These are phyloP conservation scores for Juglanconis sp. DNA, from an alignment of 2,329 filamentous ascomycete species.

Conservation along the genomic window DNA sequence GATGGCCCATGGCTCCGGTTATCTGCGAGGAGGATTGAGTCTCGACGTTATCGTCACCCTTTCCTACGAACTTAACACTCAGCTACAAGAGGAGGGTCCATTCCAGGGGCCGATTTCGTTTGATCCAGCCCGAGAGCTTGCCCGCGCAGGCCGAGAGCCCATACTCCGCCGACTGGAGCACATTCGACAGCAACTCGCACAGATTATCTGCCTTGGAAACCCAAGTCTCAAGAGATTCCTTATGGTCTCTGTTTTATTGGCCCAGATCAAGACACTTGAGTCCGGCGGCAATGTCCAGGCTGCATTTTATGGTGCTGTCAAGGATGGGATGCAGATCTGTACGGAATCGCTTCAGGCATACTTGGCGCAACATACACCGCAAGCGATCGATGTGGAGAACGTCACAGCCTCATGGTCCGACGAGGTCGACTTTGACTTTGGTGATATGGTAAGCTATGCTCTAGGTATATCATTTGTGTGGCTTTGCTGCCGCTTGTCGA, in stretches of 20 bases:
- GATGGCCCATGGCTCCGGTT: conserved; percentile 3
- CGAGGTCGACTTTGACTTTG: background rate
- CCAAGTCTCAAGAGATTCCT: conserved; percentile 5
- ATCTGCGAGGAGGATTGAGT: conserved; percentile 1
- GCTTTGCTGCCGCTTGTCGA: background rate
- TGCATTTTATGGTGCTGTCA: background rate
- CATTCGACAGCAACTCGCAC: conserved; percentile 7
- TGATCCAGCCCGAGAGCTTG: conserved; percentile 8
- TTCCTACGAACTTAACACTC: conserved; percentile 3
- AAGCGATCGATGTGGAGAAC: background rate
- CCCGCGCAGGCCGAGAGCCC: background rate
- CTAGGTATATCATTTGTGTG: background rate
- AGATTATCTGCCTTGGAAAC: conserved; percentile 5
- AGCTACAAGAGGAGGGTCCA: conserved; percentile 4
- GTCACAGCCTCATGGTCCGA: background rate
- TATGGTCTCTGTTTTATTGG: background rate
- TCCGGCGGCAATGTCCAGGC: background rate
- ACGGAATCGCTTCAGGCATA: background rate
- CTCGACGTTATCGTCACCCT: conserved; percentile 10
- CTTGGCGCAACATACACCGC: background rate
- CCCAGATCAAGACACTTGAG: conserved; percentile 8
- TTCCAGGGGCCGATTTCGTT: background rate
- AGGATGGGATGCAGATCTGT: conserved; percentile 1
- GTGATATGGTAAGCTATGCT: background rate
- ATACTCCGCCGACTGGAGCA: conserved; percentile 1